Evolutionary conservation across 306 rosid genomes (phyloP), one percentile per base, ranked within the genome.

Genomic region (Chamaecrista fasciculata): DNA sequence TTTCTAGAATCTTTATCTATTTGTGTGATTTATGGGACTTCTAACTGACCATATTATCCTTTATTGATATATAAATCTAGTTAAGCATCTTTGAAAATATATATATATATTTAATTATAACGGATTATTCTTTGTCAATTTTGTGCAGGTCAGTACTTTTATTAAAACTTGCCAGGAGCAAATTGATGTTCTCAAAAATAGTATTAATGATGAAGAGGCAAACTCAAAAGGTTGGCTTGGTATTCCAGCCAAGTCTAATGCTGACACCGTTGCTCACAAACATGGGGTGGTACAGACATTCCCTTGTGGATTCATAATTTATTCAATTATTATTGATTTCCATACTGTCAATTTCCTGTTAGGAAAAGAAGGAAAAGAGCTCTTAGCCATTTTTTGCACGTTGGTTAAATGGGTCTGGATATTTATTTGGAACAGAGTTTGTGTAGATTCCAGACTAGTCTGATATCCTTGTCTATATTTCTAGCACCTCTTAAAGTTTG

Each of bases 121-220:
- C 68, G 48, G 62, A 51, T 49, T n/a, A 25, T 49, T 29, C 42
- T 53, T 73, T n/a, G 20, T 55, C 29, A 52, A 67, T 71, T 57
- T 59, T 83, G 47, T 75, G 84, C 87, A 94, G 99, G 95, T 94
- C 24, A 80, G 91, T 81, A 78, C 91, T 73, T 94, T 94, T 77
- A 84, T 91, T 62, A 94, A 91, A 89, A 92, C 88, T 34, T 94
- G 97, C 76, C 97, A 94, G 80, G 86, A 89, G 80, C 99, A 91
- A 75, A 89, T 94, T 62, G 90, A 87, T 62, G 84, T 94, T 78
- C 85, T 91, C 0, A 91, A 91, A 83, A 89, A 91, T 75, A 86
- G 87, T 65, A 91, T 94, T 50, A 84, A 81, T 70, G 80, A 81
- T 69, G 97, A 82, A 8, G 96, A 87, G 71, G 81, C 63, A 67